phyloP scores from a whole-genome alignment of 176 grass and related monocot species.

The Oropetium thomaeum region DNA sequence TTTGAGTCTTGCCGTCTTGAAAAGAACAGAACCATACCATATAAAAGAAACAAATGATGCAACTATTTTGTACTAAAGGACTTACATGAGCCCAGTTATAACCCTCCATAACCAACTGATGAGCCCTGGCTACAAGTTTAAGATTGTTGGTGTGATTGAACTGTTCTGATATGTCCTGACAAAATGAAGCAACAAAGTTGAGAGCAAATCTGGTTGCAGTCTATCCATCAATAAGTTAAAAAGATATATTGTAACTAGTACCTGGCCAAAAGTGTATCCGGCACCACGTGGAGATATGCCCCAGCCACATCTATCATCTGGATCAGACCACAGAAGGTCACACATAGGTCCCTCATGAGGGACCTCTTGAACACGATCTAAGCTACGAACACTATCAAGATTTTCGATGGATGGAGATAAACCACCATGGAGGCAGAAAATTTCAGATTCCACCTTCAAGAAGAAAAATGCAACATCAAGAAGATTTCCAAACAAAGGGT shows the following conservation, averaged over 20 bases:
- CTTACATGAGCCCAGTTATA: slow-evolving; percentile 91
- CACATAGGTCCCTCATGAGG: slow-evolving; percentile 89
- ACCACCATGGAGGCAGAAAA: slow-evolving; percentile 85
- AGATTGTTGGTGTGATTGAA: slow-evolving; percentile 91
- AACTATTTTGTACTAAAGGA: neutral
- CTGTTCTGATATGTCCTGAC: slow-evolving; percentile 87
- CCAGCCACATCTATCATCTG: slow-evolving; percentile 82
- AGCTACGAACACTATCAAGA: slow-evolving; percentile 68
- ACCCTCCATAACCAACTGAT: slow-evolving; percentile 89
- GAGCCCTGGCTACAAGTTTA: slow-evolving; percentile 78
- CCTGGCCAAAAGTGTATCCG: slow-evolving; percentile 89
- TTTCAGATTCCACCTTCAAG: slow-evolving; percentile 85
- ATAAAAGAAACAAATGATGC: neutral
- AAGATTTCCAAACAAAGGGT: neutral
- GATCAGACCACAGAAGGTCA: slow-evolving; percentile 87
- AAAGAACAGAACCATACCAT: slow-evolving; percentile 5
- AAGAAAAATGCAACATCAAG: slow-evolving; percentile 4
- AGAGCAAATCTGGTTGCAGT: neutral
- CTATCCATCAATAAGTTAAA: neutral
- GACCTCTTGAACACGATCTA: slow-evolving; percentile 77
- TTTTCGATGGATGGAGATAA: slow-evolving; percentile 81
- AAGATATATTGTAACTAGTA: slow-evolving; percentile 20
- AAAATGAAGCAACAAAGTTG: slow-evolving; percentile 6
- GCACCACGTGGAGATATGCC: slow-evolving; percentile 85
- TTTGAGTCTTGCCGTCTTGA: neutral